Evolutionary conservation across 2,329 filamentous ascomycete genomes (phyloP).

Genomic region (Pyrenophora graminea): DNA sequence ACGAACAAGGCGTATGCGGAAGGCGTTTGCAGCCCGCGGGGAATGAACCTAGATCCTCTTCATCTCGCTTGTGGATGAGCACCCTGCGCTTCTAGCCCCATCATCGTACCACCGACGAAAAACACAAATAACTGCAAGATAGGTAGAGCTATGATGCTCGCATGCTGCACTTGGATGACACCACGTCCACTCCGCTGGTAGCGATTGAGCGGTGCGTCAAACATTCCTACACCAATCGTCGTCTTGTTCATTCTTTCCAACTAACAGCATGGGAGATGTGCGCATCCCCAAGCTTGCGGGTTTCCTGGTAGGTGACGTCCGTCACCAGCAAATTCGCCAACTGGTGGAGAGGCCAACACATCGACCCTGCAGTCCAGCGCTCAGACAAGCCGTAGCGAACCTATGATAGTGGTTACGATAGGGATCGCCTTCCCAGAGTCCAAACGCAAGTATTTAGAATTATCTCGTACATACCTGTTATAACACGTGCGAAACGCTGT

Average conservation of each 20-base stretch:
- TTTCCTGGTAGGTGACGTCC: not conserved
- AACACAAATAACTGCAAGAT: slow-evolving; percentile 7
- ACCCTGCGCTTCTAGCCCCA: slow-evolving; percentile 9
- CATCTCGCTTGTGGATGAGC: slow-evolving; percentile 17
- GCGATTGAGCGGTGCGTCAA: slow-evolving; percentile 5
- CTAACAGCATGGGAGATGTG: not conserved
- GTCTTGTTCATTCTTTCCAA: not conserved
- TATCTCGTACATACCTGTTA: not conserved
- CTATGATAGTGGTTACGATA: not conserved
- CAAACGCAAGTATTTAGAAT: not conserved
- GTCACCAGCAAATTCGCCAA: not conserved
- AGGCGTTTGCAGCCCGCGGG: slow-evolving; percentile 3
- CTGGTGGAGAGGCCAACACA: not conserved
- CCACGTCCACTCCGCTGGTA: slow-evolving; percentile 5
- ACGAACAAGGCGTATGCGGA: slow-evolving; percentile 6
- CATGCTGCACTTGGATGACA: slow-evolving; percentile 7
- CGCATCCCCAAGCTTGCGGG: not conserved
- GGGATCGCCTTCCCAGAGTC: not conserved
- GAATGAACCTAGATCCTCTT: slow-evolving; percentile 8
- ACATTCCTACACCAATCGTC: slow-evolving; percentile 1
- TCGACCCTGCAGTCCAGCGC: not conserved
- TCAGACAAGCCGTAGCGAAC: not conserved
- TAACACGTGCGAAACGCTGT: slow-evolving; percentile 2
- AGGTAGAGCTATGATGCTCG: slow-evolving; percentile 7
- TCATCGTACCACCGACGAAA: slow-evolving; percentile 9